Base-by-base conservation (phyloP, 225 moss, liverwort and hornwort species). In the Physcomitrellopsis africana region DNA sequence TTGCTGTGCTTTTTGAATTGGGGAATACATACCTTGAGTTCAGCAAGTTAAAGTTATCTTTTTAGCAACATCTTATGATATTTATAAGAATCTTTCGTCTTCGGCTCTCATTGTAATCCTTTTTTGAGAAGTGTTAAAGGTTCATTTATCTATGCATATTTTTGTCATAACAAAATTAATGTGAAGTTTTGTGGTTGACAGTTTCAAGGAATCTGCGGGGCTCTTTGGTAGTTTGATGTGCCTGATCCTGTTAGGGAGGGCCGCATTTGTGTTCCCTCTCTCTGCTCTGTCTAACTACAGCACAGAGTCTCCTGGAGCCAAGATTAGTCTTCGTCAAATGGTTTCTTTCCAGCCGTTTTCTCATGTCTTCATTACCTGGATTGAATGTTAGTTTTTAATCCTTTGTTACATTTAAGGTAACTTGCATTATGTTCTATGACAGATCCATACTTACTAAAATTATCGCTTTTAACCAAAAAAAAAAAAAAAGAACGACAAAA, bases 231-330 rank as follows among this genome's bases (percentile, higher is more conserved):
- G 81, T 52, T 73, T 93, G 37, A 12, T 93, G 20, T 56, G 72
- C 27, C 78, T 94, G 13, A 83, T 93, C 73, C 62, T 99, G 47
- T 45, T 99, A 29, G 97, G 94, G 44, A 86, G 94, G 79, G 94
- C 91, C 69, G 86, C 85, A 67, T 99, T 99, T n/a, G 94, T 99
- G n/a, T 99, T 99, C 52, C 94, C 97, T 3, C 85, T 99, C 19
- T 99, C 97, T 12, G 86, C 83, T 10, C 81, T 99, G 42, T 82
- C 97, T 16, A 94, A 99, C 74, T 91, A 87, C 72, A 41, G 72
- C 45, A 89, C 86, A 20, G 85, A 76, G 44, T 74, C 84, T 72
- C 45, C 84, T 17, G 65, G 75, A 42, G n/a, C 80, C 0, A 87
- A 83, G 53, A 92, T 99, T 53, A 81, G 26, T 61, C 13, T 89